Percentiles rank a stretch among this genome's conserved stretches.
Conservation (phyloP, 129 eudicot species). For the Silybum marianum region DNA sequence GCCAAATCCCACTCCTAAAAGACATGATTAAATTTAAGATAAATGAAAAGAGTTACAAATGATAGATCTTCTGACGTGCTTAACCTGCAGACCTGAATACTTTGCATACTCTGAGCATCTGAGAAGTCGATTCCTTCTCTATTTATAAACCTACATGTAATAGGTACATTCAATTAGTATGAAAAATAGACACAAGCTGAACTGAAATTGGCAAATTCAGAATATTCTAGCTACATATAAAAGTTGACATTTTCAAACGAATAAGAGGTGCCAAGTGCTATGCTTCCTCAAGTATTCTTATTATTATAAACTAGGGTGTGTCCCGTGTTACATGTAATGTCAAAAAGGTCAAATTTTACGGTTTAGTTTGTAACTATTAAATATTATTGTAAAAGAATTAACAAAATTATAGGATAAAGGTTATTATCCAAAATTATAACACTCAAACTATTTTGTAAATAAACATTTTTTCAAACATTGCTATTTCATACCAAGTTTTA, state of each 20-base stretch:
- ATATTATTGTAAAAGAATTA: not conserved
- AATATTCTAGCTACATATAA: not conserved
- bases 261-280: not conserved
- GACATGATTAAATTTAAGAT: not conserved
- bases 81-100: slow-evolving; percentile 69
- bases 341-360: not conserved
- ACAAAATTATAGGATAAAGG: slow-evolving; percentile 8
- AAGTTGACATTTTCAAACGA: not conserved
- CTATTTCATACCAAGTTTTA: not conserved
- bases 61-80: slow-evolving; percentile 3
- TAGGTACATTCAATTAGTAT: slow-evolving; percentile 5
- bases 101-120: slow-evolving; percentile 96
- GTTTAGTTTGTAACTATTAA: slow-evolving; percentile 18
- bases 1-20: slow-evolving; percentile 94
- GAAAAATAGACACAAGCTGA: not conserved
- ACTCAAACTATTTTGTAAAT: slow-evolving; percentile 6
- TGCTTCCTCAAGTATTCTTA: not conserved
- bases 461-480: not conserved
- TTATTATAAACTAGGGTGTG: not conserved
- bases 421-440: slow-evolving; percentile 13
- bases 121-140: slow-evolving; percentile 98
- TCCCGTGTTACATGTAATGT: not conserved
- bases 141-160: slow-evolving; percentile 67
- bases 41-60: slow-evolving; percentile 8
- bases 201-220: not conserved